Evolutionary conservation across 2,329 filamentous ascomycete genomes (phyloP), one percentile per base, ranked within the genome.

Genomic region (Neonectria neomacrospora): DNA sequence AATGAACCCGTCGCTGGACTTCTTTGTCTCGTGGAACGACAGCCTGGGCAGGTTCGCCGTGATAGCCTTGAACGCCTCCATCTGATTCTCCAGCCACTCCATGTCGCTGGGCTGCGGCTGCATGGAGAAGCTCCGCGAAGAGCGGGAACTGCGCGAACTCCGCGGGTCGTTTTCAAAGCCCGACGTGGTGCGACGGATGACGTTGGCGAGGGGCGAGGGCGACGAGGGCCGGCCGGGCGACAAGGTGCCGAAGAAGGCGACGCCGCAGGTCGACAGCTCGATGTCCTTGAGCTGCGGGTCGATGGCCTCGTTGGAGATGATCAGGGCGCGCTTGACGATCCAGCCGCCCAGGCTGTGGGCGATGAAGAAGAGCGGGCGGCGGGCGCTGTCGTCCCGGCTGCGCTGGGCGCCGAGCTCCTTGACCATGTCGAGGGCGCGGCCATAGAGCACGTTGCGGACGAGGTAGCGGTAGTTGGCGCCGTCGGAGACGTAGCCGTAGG

Each of bases 41-140:
- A 62, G 39, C 32, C 59, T 57, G 5, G 59, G 59, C 12, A 62
- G 39, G 11, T 62, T 62, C n/a, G 59, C 32, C 18, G 59, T 62
- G 10, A 62, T 62, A 47, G 59, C 59, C 47, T 62, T 62, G 59
- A 62, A 62, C 6, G 59, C 59, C 44, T 62, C 59, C 59, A 62
- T 62, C 53, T 62, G 59, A 30, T 62, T 62, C 42, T 62, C 59
- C 12, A 62, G 22, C 59, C 59, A 62, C 39, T 62, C 59, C 11
- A 57, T 57, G n/a, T 62, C 59, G 28, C 53, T 53, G 14, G 59
- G 47, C 22, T 62, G 53, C 8, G 54, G 53, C 47, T 57, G 53
- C 54, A 48, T 57, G 22, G 47, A 22, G 42, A 57, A 57, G 16
- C 42, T 62, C 12, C 53, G 53, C 12, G 54, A 44, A 9, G 23